phyloP scores from a whole-genome alignment of 176 grass and related monocot species.

The Ananas comosus region DNA sequence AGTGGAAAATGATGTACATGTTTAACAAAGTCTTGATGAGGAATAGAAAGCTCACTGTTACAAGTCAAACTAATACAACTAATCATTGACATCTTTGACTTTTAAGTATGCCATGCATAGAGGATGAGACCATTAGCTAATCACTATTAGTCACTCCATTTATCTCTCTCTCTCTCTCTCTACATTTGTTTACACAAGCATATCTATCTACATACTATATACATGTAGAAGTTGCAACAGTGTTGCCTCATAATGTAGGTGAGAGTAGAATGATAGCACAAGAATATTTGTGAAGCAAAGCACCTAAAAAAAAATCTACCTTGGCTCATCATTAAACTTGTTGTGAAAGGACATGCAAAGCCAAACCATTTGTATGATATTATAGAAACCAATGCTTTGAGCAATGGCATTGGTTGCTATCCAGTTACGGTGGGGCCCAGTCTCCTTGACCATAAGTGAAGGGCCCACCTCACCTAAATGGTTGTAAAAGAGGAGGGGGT shows the following conservation, averaged over 20 bases:
- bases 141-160: background rate
- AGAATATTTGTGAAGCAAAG: constrained; percentile 1
- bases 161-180: background rate
- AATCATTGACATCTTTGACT: constrained; percentile 2
- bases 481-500: background rate
- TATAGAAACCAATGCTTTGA: constrained; percentile 4
- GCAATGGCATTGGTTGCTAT: background rate
- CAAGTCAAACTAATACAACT: constrained; percentile 18
- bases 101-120: background rate
- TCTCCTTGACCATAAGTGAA: background rate
- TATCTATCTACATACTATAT: too few species aligned
- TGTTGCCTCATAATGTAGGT: background rate
- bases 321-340: constrained; percentile 6
- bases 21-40: background rate
- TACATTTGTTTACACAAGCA: too few species aligned
- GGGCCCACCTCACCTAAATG: background rate
- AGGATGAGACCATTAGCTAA: background rate
- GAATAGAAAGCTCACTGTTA: constrained; percentile 7
- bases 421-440: too few species aligned
- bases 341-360: background rate
- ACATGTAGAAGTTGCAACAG: background rate
- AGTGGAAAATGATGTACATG: background rate
- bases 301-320: background rate
- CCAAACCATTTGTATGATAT: background rate
- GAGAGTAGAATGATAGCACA: background rate